A percentile compares a stretch with the other conserved stretches of the same genome.
phyloP scores from a whole-genome alignment of 306 rosid species.

The Malus asiatica region DNA sequence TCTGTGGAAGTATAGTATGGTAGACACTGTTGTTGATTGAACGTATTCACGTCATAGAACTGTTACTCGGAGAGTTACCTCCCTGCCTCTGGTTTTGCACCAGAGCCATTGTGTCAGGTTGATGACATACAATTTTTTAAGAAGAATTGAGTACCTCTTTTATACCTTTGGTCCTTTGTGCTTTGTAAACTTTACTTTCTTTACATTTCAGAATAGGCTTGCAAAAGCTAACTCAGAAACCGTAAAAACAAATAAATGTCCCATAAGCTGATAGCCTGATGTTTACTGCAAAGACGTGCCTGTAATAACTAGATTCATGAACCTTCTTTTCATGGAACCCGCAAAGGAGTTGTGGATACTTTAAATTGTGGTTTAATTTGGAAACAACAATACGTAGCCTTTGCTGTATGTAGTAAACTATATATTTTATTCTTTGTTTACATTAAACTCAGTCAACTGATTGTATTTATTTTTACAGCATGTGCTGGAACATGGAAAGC shows the following conservation, averaged over 20 bases:
- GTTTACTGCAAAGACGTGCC: neutral
- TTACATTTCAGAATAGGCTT: neutral
- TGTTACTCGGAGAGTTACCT: neutral
- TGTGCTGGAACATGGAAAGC: constrained; percentile 90
- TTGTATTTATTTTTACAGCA: constrained; percentile 32
- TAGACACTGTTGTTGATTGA: neutral
- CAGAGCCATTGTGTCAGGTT: neutral
- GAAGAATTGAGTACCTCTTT: neutral
- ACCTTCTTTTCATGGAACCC: neutral
- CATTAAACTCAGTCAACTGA: neutral
- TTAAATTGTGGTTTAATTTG: neutral
- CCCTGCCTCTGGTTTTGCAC: neutral
- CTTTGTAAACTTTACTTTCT: neutral
- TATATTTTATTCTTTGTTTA: neutral
- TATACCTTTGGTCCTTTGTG: neutral
- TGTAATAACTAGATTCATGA: neutral
- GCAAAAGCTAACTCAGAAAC: neutral
- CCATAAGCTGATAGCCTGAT: neutral
- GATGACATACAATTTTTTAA: neutral
- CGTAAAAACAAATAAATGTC: neutral
- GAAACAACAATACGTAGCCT: neutral
- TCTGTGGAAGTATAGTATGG: neutral
- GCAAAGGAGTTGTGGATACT: neutral
- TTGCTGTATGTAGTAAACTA: neutral
- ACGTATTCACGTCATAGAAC: neutral